Percentiles rank a stretch among this genome's conserved stretches.
Evolutionary conservation across 345 rosid species (phyloP).

Genomic region (Heritiera fomes): DNA sequence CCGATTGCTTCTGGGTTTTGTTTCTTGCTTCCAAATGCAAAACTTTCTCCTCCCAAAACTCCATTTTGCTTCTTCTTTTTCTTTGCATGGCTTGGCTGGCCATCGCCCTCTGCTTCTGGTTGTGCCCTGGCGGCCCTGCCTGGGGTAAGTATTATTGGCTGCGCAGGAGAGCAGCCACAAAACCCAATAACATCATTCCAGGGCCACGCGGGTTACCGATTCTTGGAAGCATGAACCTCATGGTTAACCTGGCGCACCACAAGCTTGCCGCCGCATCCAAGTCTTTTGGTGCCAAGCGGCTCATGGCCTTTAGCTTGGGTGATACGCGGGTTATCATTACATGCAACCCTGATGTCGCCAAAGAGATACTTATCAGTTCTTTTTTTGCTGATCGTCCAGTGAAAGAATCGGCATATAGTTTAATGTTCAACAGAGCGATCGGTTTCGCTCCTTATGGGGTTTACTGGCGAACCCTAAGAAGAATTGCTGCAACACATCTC

Average conservation of each 20-base stretch:
- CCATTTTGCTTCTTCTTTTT: slow-evolving; percentile 41
- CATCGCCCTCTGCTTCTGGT: slow-evolving; percentile 53
- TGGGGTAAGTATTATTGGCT: slow-evolving; percentile 56
- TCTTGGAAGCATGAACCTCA: slow-evolving; percentile 62
- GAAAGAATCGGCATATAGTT: slow-evolving; percentile 68
- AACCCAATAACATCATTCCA: slow-evolving; percentile 61
- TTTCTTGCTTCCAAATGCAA: slow-evolving; percentile 61
- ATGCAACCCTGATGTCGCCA: slow-evolving; percentile 68
- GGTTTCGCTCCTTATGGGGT: slow-evolving; percentile 79
- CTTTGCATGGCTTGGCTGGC: slow-evolving; percentile 38
- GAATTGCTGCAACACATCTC: slow-evolving; percentile 61
- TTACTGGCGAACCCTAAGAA: slow-evolving; percentile 71
- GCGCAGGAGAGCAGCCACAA: slow-evolving; percentile 27
- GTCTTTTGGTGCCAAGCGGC: slow-evolving; percentile 47
- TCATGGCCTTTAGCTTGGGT: slow-evolving; percentile 75
- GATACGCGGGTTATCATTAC: slow-evolving; percentile 66
- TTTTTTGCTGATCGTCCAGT: slow-evolving; percentile 75
- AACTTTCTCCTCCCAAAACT: slow-evolving; percentile 37
- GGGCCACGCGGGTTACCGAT: slow-evolving; percentile 74
- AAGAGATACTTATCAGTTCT: slow-evolving; percentile 61
- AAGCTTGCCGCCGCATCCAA: slow-evolving; percentile 44
- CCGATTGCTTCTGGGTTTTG: slow-evolving; percentile 45
- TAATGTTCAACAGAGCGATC: slow-evolving; percentile 76
- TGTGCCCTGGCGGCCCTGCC: slow-evolving; percentile 68
- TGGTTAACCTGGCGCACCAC: slow-evolving; percentile 64